These are phyloP conservation scores for Rhizophora apiculata DNA, from an alignment of 345 rosid species.

Conservation along the genomic window DNA sequence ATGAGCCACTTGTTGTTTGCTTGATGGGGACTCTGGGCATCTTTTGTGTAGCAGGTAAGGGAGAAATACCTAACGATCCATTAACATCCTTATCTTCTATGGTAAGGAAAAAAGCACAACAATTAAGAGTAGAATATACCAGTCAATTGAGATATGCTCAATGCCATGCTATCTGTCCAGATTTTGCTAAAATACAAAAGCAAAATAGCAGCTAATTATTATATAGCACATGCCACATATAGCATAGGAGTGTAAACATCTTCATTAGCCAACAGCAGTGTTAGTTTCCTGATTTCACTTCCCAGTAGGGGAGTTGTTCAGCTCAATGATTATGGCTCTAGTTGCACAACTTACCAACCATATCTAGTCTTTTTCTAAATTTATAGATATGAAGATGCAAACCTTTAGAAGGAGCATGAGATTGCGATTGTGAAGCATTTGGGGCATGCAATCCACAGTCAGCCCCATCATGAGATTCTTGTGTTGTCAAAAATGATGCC, in stretches of 20 bases:
- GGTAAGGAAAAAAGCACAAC: constrained; percentile 9
- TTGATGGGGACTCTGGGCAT: constrained; percentile 20
- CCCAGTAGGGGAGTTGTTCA: background rate
- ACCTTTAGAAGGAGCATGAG: constrained; percentile 67
- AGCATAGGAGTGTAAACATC: background rate
- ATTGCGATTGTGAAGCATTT: constrained; percentile 41
- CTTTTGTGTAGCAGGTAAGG: constrained; percentile 33
- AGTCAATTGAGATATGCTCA: background rate
- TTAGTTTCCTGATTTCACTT: background rate
- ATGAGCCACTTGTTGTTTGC: constrained; percentile 25
- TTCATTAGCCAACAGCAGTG: background rate
- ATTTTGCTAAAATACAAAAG: constrained; percentile 6
- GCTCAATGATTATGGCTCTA: background rate
- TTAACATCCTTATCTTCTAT: constrained; percentile 38
- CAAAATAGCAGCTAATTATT: background rate
- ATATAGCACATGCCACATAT: background rate
- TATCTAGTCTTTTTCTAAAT: background rate
- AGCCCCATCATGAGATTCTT: constrained; percentile 47
- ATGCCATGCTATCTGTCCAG: background rate
- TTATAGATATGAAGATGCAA: constrained; percentile 1
- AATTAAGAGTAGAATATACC: background rate
- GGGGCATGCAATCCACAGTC: constrained; percentile 53
- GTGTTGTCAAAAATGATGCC: constrained; percentile 60
- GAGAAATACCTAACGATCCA: constrained; percentile 28
- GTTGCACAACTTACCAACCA: background rate